These are phyloP conservation scores for Saturnispora dispora DNA, from an alignment of 805 yeast species.

Conservation along the genomic window DNA sequence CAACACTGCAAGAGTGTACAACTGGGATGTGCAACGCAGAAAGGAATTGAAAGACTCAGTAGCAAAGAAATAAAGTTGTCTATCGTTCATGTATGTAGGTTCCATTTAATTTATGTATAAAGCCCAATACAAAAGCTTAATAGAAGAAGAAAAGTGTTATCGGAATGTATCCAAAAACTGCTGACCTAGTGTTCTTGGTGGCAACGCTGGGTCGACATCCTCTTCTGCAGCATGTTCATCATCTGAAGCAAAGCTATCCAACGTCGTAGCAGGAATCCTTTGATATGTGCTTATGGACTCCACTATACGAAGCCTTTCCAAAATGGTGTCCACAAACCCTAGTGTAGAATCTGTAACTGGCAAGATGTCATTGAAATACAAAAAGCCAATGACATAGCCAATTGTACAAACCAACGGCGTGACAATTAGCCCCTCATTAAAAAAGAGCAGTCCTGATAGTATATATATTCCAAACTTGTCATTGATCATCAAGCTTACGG, in stretches of 20 bases:
- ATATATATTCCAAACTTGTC: constrained; percentile 13
- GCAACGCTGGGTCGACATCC: constrained; percentile 41
- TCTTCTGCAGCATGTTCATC: constrained; percentile 30
- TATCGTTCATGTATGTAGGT: not conserved
- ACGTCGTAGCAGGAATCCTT: constrained; percentile 2
- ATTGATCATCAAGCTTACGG: constrained; percentile 13
- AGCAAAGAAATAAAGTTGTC: not conserved
- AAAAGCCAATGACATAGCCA: constrained; percentile 37
- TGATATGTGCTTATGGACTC: not conserved
- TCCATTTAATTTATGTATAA: not conserved
- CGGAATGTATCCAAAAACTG: constrained; percentile 56
- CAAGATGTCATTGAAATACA: constrained; percentile 34
- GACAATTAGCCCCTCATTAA: constrained; percentile 35
- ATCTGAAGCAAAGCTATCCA: constrained; percentile 13
- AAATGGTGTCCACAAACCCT: constrained; percentile 10
- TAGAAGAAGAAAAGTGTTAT: constrained; percentile 13
- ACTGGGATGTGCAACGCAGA: constrained; percentile 81
- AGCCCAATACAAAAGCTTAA: not conserved
- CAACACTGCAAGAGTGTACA: constrained; percentile 85
- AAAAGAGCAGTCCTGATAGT: constrained; percentile 7
- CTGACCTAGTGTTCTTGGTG: constrained; percentile 44
- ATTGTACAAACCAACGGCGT: constrained; percentile 32
- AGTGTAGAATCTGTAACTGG: constrained; percentile 32
- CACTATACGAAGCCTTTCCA: not conserved
- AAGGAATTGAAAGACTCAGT: constrained; percentile 31